Evolutionary conservation across 2,329 filamentous ascomycete genomes (phyloP), one percentile per base, ranked within the genome.

Genomic region (Aspergillus texensis): DNA sequence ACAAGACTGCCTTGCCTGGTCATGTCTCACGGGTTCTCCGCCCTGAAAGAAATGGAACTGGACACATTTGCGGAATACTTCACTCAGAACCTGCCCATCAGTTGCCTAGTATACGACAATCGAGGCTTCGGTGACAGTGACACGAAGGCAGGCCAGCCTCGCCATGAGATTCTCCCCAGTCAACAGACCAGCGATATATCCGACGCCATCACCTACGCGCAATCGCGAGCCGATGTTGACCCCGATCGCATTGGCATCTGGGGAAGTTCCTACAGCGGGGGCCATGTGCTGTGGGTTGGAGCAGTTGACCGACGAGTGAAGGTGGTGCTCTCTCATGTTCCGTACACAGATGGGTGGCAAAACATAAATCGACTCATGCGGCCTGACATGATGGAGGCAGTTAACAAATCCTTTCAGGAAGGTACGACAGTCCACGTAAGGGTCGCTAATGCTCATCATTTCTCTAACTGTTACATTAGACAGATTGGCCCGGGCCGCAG

Each of bases 191-290:
- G 57, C 65, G 73, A 46, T 72, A 69, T 8, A n/a, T 34, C 28
- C 4, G 76, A 79, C 65, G 78, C 78, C 6, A 77, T 81, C 52
- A 79, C 77, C 12, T 81, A 74, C 67, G 73, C 74, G 5, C 74
- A 76, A 54, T 68, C 69, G 6, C 61, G 68, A 19, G 21, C 62
- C 2, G 71, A 79, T 24, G 71, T 80, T 3, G 68, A 78, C 64
- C 24, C 65, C 2, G 52, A 70, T 6, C 74, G 69, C 45, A 74
- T 80, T 59, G 77, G 71, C n/a, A 69, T 80, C 30, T 80, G 77
- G 77, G 79, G 78, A 9, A 71, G 65, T 58, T 74, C 73, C 6
- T 76, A 78, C 65, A 74, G 72, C 63, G 78, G 78, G 26, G 79
- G 79, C 10, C 75, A 81, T 70, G 77, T 77, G 14, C 66, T 82